A percentile compares a stretch with the other conserved stretches of the same genome.
phyloP scores from a whole-genome alignment of 1,284 basidiomycete species.

The Rhodotorula sp. region DNA sequence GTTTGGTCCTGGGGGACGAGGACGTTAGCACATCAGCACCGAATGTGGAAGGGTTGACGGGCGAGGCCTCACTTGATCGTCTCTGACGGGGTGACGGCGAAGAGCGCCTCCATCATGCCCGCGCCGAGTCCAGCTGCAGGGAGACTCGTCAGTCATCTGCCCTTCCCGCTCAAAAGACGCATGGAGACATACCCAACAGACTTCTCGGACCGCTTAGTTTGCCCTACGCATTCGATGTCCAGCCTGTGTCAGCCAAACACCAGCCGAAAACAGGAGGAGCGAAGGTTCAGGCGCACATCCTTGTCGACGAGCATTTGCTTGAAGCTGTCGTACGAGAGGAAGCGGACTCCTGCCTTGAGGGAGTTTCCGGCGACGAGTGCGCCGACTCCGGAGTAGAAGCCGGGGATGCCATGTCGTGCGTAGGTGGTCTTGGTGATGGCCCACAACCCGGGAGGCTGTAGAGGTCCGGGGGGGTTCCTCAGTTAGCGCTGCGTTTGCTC shows the following conservation, averaged over 20 bases:
- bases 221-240: conserved; percentile 58
- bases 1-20: conserved; percentile 71
- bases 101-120: conserved; percentile 87
- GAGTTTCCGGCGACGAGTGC: conserved; percentile 88
- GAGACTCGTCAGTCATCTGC: conserved; percentile 3
- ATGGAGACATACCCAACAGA: conserved; percentile 64
- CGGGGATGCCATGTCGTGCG: conserved; percentile 46
- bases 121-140: conserved; percentile 81
- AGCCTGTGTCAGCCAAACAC: neutral
- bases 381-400: conserved; percentile 48
- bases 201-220: conserved; percentile 82
- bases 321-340: conserved; percentile 91
- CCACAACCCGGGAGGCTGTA: conserved; percentile 49
- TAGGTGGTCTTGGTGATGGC: conserved; percentile 48
- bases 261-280: too few relatives aligned
- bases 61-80: conserved; percentile 77
- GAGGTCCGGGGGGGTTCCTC: too few relatives aligned
- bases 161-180: neutral
- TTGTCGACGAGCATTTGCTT: conserved; percentile 78
- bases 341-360: conserved; percentile 87
- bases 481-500: neutral
- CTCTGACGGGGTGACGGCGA: conserved; percentile 95
- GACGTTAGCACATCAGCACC: too few relatives aligned
- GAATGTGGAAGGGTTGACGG: too few relatives aligned
- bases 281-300: conserved; percentile 56